Evolutionary conservation across 306 rosid genomes (phyloP), one percentile per base, ranked within the genome.

Genomic region (Echinosophora koreensis): DNA sequence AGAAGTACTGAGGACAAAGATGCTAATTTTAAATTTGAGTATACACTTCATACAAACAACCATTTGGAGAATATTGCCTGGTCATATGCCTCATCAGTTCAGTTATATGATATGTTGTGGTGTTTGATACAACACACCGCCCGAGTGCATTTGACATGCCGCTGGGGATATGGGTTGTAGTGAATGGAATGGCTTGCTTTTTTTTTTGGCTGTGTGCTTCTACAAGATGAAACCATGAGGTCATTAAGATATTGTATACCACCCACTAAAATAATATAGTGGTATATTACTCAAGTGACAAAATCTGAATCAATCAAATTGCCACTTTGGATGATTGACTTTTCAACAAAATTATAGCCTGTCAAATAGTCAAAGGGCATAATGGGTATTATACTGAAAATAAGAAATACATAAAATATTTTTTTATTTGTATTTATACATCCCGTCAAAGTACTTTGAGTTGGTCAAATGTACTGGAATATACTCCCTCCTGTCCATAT

Each of bases 101-200:
- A 89, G 77, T 86, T 89, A 34, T 94, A 89, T 83, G 94, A 92
- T 82, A 83, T 87, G 11, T 94, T 90, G 95, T 92, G 82, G 94
- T 94, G 74, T 92, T 94, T 69, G 98, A 94, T 83, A 92, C 98
- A 56, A 90, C 97, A 49, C 98, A 94, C 73, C 96, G 95, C 44
- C 80, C 1, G 22, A 22, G 22, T 22, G 22, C 22, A 22, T 1
- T 22, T 69, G 98, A 94, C 84, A 92, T 94, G 98, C 97, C 96
- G 0, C 87, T 94, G 7, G 98, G 97, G 80, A 86, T 94, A 77
- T 94, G 94, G 97, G 96, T 94, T 79, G 98, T 97, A 75, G 81
- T 94, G 71, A 94, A 94, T 83, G 97, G 98, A 62, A 94, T 92
- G 98, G 97, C 98, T 72, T 94, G 98, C 90, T 89, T 94, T 22